These are phyloP conservation scores for Hyaloperonospora arabidopsidis DNA, from an alignment of 352 stramenopile genomes.

Conservation along the genomic window DNA sequence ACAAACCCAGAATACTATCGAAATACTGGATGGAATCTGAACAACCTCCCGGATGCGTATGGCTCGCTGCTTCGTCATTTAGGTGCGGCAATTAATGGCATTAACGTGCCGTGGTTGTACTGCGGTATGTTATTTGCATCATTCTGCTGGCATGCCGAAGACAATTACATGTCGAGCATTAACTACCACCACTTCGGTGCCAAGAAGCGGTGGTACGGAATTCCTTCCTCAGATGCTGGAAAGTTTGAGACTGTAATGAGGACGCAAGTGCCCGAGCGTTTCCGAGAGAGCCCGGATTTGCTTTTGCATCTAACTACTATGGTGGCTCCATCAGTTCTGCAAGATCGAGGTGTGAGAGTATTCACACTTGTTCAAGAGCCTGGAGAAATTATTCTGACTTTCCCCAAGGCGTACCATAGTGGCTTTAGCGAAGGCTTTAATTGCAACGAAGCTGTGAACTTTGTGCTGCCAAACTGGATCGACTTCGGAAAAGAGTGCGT, in stretches of 20 bases:
- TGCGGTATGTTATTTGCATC: slow-evolving; percentile 96
- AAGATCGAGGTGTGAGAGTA: slow-evolving; percentile 40
- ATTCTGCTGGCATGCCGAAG: slow-evolving; percentile 98
- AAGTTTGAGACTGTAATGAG: slow-evolving; percentile 50
- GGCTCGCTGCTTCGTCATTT: slow-evolving; percentile 91
- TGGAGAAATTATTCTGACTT: slow-evolving; percentile 96
- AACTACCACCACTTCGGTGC: slow-evolving; percentile 97
- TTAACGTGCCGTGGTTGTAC: slow-evolving; percentile 98
- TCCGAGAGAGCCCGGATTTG: slow-evolving; percentile 52
- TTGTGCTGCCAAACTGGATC: slow-evolving; percentile 79
- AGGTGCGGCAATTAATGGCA: slow-evolving; percentile 91
- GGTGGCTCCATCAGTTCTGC: slow-evolving; percentile 48
- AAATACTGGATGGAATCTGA: slow-evolving; percentile 93
- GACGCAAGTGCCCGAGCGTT: slow-evolving; percentile 49
- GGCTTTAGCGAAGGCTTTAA: slow-evolving; percentile 96
- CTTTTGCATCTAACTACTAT: slow-evolving; percentile 73
- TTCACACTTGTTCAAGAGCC: slow-evolving; percentile 74
- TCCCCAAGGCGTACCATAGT: slow-evolving; percentile 93
- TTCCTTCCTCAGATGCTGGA: slow-evolving; percentile 44
- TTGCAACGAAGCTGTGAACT: slow-evolving; percentile 87
- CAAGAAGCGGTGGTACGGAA: slow-evolving; percentile 95
- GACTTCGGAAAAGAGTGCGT: slow-evolving; percentile 65
- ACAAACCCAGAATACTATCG: slow-evolving; percentile 60
- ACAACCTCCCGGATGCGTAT: slow-evolving; percentile 92
- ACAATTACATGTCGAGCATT: slow-evolving; percentile 99